These are phyloP conservation scores for Pseudogymnoascus sp. DNA, from an alignment of 2,329 filamentous ascomycete genomes.

Conservation along the genomic window DNA sequence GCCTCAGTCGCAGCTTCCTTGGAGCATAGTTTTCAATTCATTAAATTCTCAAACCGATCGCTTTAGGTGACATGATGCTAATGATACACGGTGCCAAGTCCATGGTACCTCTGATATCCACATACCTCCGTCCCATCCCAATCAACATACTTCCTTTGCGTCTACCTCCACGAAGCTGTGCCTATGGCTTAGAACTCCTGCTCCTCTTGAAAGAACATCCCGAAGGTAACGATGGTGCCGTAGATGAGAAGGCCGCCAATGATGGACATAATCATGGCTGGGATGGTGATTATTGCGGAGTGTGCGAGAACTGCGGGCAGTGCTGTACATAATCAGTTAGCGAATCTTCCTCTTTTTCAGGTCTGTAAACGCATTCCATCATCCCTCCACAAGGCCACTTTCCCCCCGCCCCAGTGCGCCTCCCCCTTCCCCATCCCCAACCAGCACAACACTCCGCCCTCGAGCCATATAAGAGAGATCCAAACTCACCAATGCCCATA, in stretches of 20 bases:
- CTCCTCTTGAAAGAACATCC: constrained; percentile 97
- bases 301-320: constrained; percentile 84
- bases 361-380: neutral
- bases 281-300: constrained; percentile 69
- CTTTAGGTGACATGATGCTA: constrained; percentile 5
- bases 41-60: constrained; percentile 1
- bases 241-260: constrained; percentile 91
- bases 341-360: neutral
- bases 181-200: constrained; percentile 67
- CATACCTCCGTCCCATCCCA: neutral
- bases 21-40: neutral
- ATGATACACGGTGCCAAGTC: neutral
- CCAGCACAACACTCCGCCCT: neutral
- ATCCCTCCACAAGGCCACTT: neutral
- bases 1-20: neutral
- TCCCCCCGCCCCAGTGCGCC: neutral
- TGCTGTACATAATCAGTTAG: constrained; percentile 44
- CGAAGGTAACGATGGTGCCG: constrained; percentile 95
- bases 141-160: neutral
- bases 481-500: constrained; percentile 84
- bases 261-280: constrained; percentile 93
- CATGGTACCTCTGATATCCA: neutral
- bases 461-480: neutral
- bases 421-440: neutral
- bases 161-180: neutral